Conservation (phyloP, 352 stramenopile genomes). For the Phytophthora cryptogea region DNA sequence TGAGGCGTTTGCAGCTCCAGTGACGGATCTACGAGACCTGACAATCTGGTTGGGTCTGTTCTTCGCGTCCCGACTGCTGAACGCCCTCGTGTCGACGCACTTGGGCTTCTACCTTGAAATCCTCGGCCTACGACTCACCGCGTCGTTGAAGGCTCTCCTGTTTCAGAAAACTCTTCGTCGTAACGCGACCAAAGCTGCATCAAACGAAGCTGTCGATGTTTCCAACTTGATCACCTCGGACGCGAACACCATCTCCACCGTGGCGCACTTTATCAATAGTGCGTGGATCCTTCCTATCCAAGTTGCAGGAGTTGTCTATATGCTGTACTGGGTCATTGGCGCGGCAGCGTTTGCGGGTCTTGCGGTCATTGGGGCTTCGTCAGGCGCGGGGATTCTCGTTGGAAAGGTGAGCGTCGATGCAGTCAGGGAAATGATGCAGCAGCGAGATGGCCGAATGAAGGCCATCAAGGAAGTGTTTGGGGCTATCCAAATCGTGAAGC, state of each 20-base stretch:
- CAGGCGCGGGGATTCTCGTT: conserved; percentile 51
- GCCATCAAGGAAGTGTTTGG: conserved; percentile 90
- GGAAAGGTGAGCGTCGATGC: conserved; percentile 42
- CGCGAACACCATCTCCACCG: conserved; percentile 31
- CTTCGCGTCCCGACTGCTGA: conserved; percentile 37
- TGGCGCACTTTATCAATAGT: conserved; percentile 48
- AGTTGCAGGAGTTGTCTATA: conserved; percentile 36
- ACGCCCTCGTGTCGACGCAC: conserved; percentile 39
- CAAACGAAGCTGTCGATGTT: conserved; percentile 31
- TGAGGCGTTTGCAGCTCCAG: conserved; percentile 30
- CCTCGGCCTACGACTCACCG: conserved; percentile 29
- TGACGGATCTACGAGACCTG: conserved; percentile 31
- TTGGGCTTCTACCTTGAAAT: conserved; percentile 32
- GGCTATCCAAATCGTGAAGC: conserved; percentile 95
- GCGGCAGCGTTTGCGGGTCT: conserved; percentile 50
- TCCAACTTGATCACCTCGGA: conserved; percentile 50
- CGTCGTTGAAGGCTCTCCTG: conserved; percentile 37
- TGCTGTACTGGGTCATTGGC: conserved; percentile 44
- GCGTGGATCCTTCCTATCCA: conserved; percentile 49
- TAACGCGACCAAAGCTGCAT: conserved; percentile 10
- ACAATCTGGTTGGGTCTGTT: conserved; percentile 37
- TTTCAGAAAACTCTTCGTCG: conserved; percentile 44
- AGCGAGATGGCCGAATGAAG: conserved; percentile 91
- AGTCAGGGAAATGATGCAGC: conserved; percentile 79
- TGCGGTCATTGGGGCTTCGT: conserved; percentile 33